phyloP scores from a whole-genome alignment of 225 moss, liverwort and hornwort genomes.

The Antitrichia curtipendula region DNA sequence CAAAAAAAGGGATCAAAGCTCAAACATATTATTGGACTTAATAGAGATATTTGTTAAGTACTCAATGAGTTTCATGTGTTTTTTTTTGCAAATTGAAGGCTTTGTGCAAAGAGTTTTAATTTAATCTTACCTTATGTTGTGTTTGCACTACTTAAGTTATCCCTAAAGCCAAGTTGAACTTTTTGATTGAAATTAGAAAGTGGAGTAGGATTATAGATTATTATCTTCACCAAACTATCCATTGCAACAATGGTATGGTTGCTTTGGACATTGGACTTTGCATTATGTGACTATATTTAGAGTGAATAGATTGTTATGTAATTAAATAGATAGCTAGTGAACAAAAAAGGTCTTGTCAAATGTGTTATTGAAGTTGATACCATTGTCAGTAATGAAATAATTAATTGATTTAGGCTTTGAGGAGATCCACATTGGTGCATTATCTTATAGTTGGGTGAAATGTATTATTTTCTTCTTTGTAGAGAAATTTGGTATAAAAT shows the following conservation, averaged over 20 bases:
- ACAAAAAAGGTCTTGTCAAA: not conserved
- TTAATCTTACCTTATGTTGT: not conserved
- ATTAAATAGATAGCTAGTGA: not conserved
- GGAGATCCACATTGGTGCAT: too few species aligned
- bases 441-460: not conserved
- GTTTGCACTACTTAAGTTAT: too few species aligned
- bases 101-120: not conserved
- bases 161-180: not conserved
- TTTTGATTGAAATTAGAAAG: not conserved
- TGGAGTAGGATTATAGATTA: not conserved
- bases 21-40: rapidly evolving
- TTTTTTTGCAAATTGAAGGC: not conserved
- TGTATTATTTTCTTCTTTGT: not conserved
- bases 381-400: not conserved
- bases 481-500: not conserved
- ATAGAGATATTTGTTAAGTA: not conserved
- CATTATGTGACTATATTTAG: too few species aligned
- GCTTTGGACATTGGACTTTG: not conserved
- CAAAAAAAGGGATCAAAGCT: rapidly evolving
- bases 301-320: not conserved
- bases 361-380: not conserved
- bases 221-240: not conserved
- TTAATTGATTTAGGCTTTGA: not conserved
- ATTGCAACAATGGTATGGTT: not conserved
- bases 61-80: too few species aligned